phyloP scores from a whole-genome alignment of 345 rosid genomes.

The Syzygium grande region DNA sequence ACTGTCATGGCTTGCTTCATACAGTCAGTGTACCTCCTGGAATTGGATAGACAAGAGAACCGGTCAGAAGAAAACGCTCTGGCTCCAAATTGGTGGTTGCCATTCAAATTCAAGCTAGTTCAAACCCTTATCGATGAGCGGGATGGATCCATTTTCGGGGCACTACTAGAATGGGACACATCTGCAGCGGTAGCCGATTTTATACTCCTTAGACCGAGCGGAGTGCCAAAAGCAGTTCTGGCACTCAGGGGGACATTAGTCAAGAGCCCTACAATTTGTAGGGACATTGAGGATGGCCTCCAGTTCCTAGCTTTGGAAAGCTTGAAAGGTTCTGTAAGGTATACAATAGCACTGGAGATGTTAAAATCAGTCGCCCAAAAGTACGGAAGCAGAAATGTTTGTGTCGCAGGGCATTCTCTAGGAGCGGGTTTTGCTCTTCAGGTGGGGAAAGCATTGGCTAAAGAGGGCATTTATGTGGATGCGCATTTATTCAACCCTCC shows the following conservation, averaged over 20 bases:
- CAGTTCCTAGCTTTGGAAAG: conserved; percentile 94
- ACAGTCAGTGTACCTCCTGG: conserved; percentile 88
- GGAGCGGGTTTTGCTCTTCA: conserved; percentile 97
- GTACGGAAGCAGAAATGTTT: conserved; percentile 71
- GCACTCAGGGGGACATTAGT: conserved; percentile 83
- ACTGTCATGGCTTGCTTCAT: conserved; percentile 87
- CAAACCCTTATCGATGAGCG: conserved; percentile 70
- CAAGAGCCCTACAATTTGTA: conserved; percentile 69
- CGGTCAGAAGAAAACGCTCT: conserved; percentile 56
- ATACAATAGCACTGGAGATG: conserved; percentile 51
- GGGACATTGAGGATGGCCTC: conserved; percentile 87
- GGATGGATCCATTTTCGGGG: conserved; percentile 86
- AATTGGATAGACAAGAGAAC: conserved; percentile 85
- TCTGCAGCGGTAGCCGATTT: conserved; percentile 74
- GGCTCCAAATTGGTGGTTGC: conserved; percentile 93
- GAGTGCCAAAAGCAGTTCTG: conserved; percentile 80
- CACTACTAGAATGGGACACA: conserved; percentile 87
- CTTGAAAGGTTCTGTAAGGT: conserved; percentile 89
- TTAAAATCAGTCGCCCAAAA: conserved; percentile 46
- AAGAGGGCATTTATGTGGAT: conserved; percentile 71
- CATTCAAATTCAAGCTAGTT: conserved; percentile 72
- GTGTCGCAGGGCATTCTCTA: conserved; percentile 86
- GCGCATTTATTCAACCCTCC: conserved; percentile 95
- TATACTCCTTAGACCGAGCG: conserved; percentile 67
- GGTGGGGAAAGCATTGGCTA: conserved; percentile 87